Base-by-base conservation (phyloP, 2,329 filamentous ascomycete genomes). In the Orbilia blumenaviensis region DNA sequence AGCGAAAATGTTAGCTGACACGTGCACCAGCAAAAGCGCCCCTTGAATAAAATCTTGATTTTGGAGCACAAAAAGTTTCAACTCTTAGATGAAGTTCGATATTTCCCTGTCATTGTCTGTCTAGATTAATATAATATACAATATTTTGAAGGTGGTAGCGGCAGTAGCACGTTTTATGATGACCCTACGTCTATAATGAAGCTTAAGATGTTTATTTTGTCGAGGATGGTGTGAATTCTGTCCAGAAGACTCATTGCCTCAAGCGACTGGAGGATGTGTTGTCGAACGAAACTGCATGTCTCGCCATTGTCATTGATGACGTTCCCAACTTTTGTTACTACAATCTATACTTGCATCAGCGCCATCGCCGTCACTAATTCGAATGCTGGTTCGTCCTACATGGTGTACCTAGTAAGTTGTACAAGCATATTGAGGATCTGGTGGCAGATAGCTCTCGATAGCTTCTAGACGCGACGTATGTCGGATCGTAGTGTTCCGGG, bases 281-380 rank as follows among this genome's bases (percentile, higher is more conserved):
- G n/a, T 34, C 34, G 10, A 5, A 72, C 58, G 23, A 72, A 62
- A 4, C 8, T 46, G 12, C 58, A 34, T 8, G 29, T 23, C 12
- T 12, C 14, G 10, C 29, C 48, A 27, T 64, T n/a, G 14, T 66
- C 34, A 23, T 27, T 32, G 1, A 63, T n/a, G n/a, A 34, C 16
- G 21, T 14, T 44, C 12, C 6, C 66, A 42, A 23, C 42, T 32
- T 10, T 42, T 44, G n/a, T n/a, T n/a, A n/a, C n/a, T n/a, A n/a
- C 12, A 63, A 10, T 82, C 80, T 6, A 36, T 71, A 16, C 66
- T 61, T 12, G 66, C 66, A 27, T 71, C 86, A 66, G 81, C 78
- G 8, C 84, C 29, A 9, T 82, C 80, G n/a, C n/a, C n/a, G n/a
- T n/a, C n/a, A n/a, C n/a, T n/a, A n/a, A n/a, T n/a, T n/a, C n/a